Evolutionary conservation across 345 rosid genomes (phyloP).

Genomic region (Barbarea vulgaris): DNA sequence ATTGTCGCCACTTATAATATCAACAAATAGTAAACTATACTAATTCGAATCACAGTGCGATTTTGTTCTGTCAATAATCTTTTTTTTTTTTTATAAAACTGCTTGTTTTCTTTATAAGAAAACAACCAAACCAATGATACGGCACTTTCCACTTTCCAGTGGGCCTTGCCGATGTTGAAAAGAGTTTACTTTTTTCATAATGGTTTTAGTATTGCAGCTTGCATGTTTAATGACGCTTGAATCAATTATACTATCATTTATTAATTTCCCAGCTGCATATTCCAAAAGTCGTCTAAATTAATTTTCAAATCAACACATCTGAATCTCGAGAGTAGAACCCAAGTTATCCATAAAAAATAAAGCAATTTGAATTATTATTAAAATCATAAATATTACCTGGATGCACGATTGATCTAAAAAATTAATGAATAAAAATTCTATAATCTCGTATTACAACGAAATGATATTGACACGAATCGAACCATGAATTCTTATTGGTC

Average conservation of each 20-base stretch:
- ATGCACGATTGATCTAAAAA: constrained; percentile 25
- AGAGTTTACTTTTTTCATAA: constrained; percentile 26
- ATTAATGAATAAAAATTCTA: background rate
- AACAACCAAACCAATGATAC: background rate
- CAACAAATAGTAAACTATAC: background rate
- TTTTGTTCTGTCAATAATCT: background rate
- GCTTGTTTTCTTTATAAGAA: background rate
- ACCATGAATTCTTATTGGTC: constrained; percentile 29
- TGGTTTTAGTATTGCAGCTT: constrained; percentile 17
- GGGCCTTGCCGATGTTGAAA: constrained; percentile 14
- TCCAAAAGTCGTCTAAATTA: constrained; percentile 45
- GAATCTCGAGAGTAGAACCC: constrained; percentile 10
- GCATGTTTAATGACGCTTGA: constrained; percentile 27
- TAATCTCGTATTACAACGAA: background rate
- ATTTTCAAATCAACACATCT: constrained; percentile 22
- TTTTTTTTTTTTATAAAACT: background rate
- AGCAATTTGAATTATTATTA: background rate
- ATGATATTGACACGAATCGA: constrained; percentile 25
- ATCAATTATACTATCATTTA: constrained; percentile 17
- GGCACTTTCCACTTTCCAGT: constrained; percentile 18
- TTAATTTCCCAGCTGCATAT: constrained; percentile 23
- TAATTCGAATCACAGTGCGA: background rate
- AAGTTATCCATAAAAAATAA: constrained; percentile 17
- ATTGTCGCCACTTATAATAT: too few species aligned
- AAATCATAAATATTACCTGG: constrained; percentile 23